Conservation (phyloP, 768 basidiomycete genomes). For the Suillus occidentalis region DNA sequence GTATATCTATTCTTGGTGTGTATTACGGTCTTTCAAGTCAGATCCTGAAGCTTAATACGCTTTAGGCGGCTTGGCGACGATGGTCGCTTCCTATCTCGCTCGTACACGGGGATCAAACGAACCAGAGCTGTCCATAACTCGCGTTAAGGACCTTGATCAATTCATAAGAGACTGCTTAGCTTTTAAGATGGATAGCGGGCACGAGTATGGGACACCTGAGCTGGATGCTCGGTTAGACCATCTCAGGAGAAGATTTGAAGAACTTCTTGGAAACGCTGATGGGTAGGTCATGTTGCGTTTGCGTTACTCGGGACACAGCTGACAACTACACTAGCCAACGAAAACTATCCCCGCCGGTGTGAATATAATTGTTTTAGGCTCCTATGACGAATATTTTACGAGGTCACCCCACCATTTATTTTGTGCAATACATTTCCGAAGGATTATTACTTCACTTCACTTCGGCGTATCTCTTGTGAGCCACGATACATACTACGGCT, state of each 20-base stretch:
- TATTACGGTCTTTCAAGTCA: background rate
- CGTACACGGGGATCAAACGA: constrained; percentile 68
- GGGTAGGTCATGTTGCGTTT: constrained; percentile 18
- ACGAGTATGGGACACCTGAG: constrained; percentile 20
- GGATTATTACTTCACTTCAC: background rate
- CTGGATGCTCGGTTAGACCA: constrained; percentile 11
- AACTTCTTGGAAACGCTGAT: constrained; percentile 25
- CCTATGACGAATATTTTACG: background rate
- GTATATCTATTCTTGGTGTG: constrained; percentile 41
- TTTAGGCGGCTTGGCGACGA: constrained; percentile 61
- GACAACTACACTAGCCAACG: constrained; percentile 17
- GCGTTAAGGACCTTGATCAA: constrained; percentile 61
- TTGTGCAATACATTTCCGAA: background rate
- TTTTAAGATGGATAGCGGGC: constrained; percentile 59
- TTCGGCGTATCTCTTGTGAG: background rate
- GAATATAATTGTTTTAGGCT: background rate
- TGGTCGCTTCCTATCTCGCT: constrained; percentile 73
- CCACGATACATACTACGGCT: background rate
- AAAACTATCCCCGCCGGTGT: constrained; percentile 20
- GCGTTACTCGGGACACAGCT: background rate
- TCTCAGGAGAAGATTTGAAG: constrained; percentile 29
- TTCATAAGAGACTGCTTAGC: constrained; percentile 63
- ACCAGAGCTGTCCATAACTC: constrained; percentile 59
- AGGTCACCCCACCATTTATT: background rate
- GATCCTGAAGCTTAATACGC: background rate